Conservation (phyloP, 2,329 filamentous ascomycete genomes). For the Berkeleyomyces rouxiae region DNA sequence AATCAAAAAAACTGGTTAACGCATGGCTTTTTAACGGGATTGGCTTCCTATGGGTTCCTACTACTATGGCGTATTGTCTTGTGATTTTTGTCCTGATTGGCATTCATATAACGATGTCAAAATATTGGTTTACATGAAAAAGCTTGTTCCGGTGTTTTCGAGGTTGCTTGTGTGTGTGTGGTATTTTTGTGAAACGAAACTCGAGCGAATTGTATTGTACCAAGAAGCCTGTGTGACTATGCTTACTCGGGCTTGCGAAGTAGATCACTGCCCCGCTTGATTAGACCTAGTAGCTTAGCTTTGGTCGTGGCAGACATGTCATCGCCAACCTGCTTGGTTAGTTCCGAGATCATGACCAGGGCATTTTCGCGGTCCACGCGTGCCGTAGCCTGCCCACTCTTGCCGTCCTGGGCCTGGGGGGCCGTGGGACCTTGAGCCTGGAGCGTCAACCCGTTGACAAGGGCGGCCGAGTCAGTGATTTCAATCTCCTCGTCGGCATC, state of each 20-base stretch:
- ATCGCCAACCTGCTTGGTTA: constrained; percentile 29
- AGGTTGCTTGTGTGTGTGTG: neutral
- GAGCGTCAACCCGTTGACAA: constrained; percentile 21
- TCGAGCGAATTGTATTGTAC: neutral
- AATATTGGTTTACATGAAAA: constrained; percentile 1
- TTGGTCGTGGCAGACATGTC: constrained; percentile 25
- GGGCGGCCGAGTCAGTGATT: constrained; percentile 13
- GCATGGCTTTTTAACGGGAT: constrained; percentile 20
- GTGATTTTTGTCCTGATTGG: constrained; percentile 10
- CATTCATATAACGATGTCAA: neutral
- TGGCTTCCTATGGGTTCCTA: constrained; percentile 24
- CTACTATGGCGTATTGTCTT: constrained; percentile 13
- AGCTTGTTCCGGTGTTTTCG: neutral
- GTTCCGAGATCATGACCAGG: constrained; percentile 39
- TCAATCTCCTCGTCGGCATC: neutral
- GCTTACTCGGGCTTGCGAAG: constrained; percentile 20
- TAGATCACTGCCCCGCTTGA: constrained; percentile 33
- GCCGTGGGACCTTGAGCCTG: constrained; percentile 8
- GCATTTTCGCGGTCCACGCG: constrained; percentile 40
- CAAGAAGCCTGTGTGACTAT: neutral
- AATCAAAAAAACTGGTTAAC: constrained; percentile 14
- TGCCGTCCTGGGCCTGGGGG: constrained; percentile 4
- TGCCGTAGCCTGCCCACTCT: neutral
- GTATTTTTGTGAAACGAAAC: neutral
- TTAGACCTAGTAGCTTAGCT: constrained; percentile 29